Conservation (phyloP, 441 rosid species). For the Brassica hybrid region DNA sequence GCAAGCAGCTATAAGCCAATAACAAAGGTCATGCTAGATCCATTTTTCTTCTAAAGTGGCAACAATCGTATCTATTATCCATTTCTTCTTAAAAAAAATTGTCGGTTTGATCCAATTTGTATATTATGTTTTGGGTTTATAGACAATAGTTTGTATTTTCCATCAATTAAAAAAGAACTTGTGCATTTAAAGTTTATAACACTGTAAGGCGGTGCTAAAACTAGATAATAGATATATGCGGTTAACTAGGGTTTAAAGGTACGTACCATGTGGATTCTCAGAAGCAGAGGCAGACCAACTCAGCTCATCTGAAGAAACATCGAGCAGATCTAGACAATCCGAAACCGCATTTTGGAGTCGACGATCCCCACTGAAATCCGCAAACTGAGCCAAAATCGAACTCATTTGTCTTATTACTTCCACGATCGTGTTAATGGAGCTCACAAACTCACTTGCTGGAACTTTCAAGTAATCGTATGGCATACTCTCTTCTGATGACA, state of each 20-base stretch:
- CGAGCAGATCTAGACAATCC: constrained; percentile 84
- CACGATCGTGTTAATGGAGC: constrained; percentile 50
- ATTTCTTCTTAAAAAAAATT: not conserved
- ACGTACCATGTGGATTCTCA: constrained; percentile 63
- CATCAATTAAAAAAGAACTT: not conserved
- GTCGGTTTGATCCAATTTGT: not conserved
- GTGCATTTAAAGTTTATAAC: constrained; percentile 8
- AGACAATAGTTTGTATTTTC: not conserved
- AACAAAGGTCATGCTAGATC: not conserved
- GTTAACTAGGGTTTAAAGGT: not conserved
- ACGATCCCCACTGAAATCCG: constrained; percentile 53
- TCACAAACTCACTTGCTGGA: constrained; percentile 56
- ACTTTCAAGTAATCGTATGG: constrained; percentile 56
- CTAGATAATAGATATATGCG: not conserved
- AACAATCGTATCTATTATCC: not conserved
- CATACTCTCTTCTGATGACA: constrained; percentile 33
- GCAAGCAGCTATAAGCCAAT: not conserved
- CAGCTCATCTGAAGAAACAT: constrained; percentile 70
- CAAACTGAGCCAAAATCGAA: constrained; percentile 56
- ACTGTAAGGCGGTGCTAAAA: not conserved
- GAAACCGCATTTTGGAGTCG: constrained; percentile 66
- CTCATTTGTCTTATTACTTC: constrained; percentile 52
- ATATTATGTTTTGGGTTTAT: not conserved
- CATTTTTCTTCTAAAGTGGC: not conserved
- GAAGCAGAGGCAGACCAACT: constrained; percentile 80